Evolutionary conservation across 2,329 filamentous ascomycete genomes (phyloP).

Genomic region (Ceratocystiopsis minuta): DNA sequence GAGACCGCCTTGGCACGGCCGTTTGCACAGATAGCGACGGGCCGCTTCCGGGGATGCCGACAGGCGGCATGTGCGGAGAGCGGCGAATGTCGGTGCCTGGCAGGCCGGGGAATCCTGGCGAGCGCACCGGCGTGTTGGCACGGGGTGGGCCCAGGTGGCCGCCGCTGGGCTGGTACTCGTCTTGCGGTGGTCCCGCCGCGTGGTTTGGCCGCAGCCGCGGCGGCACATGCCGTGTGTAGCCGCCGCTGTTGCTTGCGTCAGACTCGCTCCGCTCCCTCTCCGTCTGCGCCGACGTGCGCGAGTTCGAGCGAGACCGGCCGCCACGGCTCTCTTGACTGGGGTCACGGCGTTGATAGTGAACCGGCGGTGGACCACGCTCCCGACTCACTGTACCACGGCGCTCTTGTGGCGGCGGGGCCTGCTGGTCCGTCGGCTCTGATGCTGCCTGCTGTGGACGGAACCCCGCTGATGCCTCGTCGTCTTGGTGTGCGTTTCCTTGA

Average conservation of each 20-base stretch:
- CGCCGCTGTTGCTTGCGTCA: constrained; percentile 29
- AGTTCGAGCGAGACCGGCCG: constrained; percentile 12
- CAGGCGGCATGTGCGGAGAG: constrained; percentile 29
- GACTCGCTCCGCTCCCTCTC: constrained; percentile 38
- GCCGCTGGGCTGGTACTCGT: not conserved
- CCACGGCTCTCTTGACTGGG: constrained; percentile 23
- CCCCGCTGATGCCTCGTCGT: not conserved
- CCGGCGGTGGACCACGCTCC: constrained; percentile 26
- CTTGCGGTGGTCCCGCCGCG: too few species aligned
- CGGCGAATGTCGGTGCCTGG: constrained; percentile 29
- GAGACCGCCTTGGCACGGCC: not conserved
- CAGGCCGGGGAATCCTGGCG: constrained; percentile 20
- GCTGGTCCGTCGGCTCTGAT: too few species aligned
- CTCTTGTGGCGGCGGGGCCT: not conserved
- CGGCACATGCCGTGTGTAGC: constrained; percentile 20
- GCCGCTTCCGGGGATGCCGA: constrained; percentile 18
- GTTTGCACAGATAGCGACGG: constrained; percentile 17
- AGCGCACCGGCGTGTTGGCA: constrained; percentile 17
- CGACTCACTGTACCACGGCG: not conserved
- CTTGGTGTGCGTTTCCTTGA: constrained; percentile 8
- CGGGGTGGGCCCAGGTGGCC: constrained; percentile 11
- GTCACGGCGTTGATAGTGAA: constrained; percentile 25
- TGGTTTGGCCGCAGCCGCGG: constrained; percentile 20
- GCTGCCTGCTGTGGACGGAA: too few species aligned
- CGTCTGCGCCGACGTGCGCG: constrained; percentile 15